Base-by-base conservation (phyloP, 2,329 filamentous ascomycete genomes). In the Scytalidium sp. region DNA sequence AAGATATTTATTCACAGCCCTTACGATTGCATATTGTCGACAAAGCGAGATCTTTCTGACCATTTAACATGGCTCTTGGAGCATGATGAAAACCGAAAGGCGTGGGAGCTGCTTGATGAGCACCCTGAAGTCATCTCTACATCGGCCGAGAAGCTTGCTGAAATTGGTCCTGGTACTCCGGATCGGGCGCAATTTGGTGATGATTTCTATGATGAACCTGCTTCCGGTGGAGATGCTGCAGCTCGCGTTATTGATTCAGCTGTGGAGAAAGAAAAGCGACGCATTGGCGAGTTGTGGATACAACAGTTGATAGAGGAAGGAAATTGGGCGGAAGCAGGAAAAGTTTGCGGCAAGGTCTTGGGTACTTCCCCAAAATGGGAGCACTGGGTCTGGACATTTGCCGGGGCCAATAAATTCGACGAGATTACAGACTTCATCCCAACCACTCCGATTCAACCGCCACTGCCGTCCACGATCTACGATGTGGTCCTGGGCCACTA, bases 1-100 rank as follows among this genome's bases (percentile, higher is more conserved):
- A 88, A 97, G 62, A 88, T 99, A 15, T 97, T 97, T 65, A 90
- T 99, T 39, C 91, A 96, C 62, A 97, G 91, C 60, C 94, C 94
- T 0, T 99, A 95, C 64, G 94, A 99, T 68, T 97, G 92, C 61
- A 87, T 97, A n/a, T 74, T 97, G 48, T 90, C 90, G 1, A 90
- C 94, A 2, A 92, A 92, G 64, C 80, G 94, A 58, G 92, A 96
- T 62, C 75, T 96, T 15, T 75, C 83, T 3, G 94, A 99, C 68
- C 91, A 96, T 62, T 73, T 97, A 19, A 74, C 78, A 7, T 99
- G 93, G 93, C 75, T 97, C 13, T 66, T 96, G 22, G 88, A 93
- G 51, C 89, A 86, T 53, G 80, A 88, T 46, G 84, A 86, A 54
- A 96, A 93, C 62, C 81, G 89, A 60, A 81, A 90, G 58, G 91